phyloP scores from a whole-genome alignment of 192 early-diverging fungal genomes.

The Coemansia sp. region DNA sequence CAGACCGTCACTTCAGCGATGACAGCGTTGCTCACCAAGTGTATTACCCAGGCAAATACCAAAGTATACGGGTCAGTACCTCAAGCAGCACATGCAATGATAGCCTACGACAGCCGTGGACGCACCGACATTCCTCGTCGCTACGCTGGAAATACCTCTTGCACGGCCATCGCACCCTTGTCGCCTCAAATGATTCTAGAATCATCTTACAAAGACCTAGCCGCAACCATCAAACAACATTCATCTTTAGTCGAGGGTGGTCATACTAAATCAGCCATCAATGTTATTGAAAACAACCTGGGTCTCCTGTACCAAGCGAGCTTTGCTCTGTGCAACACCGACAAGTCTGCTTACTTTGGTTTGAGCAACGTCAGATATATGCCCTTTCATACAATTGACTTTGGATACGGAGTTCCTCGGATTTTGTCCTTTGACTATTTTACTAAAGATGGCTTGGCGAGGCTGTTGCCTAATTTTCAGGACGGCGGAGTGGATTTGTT shows the following conservation, averaged over 20 bases:
- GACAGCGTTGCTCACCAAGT: conserved; percentile 19
- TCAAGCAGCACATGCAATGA: conserved; percentile 18
- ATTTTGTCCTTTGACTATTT: conserved; percentile 30
- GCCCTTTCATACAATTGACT: conserved; percentile 31
- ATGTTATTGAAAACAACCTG: conserved; percentile 31
- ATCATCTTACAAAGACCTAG: conserved; percentile 19
- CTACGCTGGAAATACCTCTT: conserved; percentile 35
- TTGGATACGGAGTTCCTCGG: conserved; percentile 32
- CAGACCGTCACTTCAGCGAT: conserved; percentile 21
- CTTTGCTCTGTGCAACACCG: conserved; percentile 28
- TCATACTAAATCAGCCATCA: conserved; percentile 26
- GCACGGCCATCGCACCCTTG: conserved; percentile 21
- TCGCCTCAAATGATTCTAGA: not conserved
- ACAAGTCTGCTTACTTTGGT: conserved; percentile 26
- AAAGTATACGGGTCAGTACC: conserved; percentile 12
- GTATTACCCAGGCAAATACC: conserved; percentile 21
- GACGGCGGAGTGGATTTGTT: conserved; percentile 40
- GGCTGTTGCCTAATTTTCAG: conserved; percentile 31
- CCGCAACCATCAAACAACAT: conserved; percentile 22
- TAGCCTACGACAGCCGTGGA: conserved; percentile 33
- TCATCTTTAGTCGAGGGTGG: conserved; percentile 14
- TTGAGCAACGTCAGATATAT: conserved; percentile 31
- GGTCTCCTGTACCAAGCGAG: conserved; percentile 28
- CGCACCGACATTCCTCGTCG: conserved; percentile 19
- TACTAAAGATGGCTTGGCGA: conserved; percentile 29